Evolutionary conservation across 768 basidiomycete species (phyloP), one percentile per base, ranked within the genome.

Genomic region (Pulveroboletus frians): DNA sequence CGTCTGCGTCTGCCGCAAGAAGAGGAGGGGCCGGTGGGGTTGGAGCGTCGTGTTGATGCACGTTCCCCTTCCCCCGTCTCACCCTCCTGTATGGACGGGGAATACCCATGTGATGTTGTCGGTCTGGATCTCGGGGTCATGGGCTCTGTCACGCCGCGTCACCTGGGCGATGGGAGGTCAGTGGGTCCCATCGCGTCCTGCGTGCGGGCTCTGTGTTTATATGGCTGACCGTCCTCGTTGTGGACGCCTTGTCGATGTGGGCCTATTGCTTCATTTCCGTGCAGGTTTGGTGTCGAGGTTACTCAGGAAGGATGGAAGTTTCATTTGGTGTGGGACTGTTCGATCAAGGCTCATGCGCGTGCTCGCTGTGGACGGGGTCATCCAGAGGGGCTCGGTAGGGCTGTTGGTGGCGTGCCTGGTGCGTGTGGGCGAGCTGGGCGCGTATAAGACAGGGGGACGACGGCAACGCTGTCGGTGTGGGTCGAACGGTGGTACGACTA

Each of bases 331-430:
- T 52, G 79, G 83, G 84, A 84, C 61, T 71, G 58, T 73, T 29
- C 73, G 81, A 39, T 72, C 79, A 2, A 72, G 76, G 18, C 11
- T 13, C 29, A 66, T 76, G 54, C 47, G 57, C 6, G 67, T 65
- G 20, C 73, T n/a, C n/a, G n/a, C n/a, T n/a, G n/a, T n/a, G n/a
- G n/a, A n/a, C n/a, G n/a, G n/a, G n/a, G n/a, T n/a, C n/a, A n/a
- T n/a, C n/a, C n/a, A 27, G 65, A 71, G 8, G 81, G 82, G 59
- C 55, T 81, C 23, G 51, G 64, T 31, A 72, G 29, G 9, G 29
- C 29, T 68, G 4, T 74, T 83, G 67, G 74, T 81, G n/a, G 59
- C 66, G 47, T 73, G 77, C 9, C 79, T 79, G 30, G 52, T 9
- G 29, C 6, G 1, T 32, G 9, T 13, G 31, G 31, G 31, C 1